Evolutionary conservation across 2,329 filamentous ascomycete species (phyloP).

Genomic region (Aspergillus ochraceus): DNA sequence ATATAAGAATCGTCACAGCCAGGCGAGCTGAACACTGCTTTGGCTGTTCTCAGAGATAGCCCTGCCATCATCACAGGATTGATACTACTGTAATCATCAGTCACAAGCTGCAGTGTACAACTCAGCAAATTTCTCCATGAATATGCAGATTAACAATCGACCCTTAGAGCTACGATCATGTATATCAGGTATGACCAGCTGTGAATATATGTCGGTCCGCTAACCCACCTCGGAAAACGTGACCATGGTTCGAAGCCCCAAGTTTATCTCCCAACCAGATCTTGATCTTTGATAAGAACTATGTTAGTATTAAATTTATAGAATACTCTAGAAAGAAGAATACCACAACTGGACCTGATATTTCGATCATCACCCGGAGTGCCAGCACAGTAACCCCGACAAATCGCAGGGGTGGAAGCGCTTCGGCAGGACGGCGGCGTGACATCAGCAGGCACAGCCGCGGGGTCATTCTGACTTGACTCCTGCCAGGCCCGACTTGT

Average conservation of each 20-base stretch:
- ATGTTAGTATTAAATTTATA: too few relatives aligned
- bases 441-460: conserved; percentile 32
- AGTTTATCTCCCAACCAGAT: background rate
- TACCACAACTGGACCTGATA: too few relatives aligned
- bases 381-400: background rate
- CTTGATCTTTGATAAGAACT: too few relatives aligned
- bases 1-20: too few relatives aligned
- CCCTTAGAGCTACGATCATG: too few relatives aligned
- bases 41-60: background rate
- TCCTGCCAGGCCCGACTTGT: background rate
- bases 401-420: background rate
- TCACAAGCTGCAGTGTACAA: background rate
- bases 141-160: background rate
- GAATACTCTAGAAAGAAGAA: too few relatives aligned
- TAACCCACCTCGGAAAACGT: background rate
- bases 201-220: background rate
- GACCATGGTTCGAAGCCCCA: background rate
- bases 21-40: background rate
- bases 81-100: background rate
- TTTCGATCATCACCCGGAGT: background rate
- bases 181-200: too few relatives aligned
- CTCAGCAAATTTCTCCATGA: background rate
- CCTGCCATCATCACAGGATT: background rate
- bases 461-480: conserved; percentile 19
- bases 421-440: conserved; percentile 37